Evolutionary conservation across 192 early-diverging fungal genomes (phyloP), one percentile per base, ranked within the genome.

Genomic region (Endogone sp.): DNA sequence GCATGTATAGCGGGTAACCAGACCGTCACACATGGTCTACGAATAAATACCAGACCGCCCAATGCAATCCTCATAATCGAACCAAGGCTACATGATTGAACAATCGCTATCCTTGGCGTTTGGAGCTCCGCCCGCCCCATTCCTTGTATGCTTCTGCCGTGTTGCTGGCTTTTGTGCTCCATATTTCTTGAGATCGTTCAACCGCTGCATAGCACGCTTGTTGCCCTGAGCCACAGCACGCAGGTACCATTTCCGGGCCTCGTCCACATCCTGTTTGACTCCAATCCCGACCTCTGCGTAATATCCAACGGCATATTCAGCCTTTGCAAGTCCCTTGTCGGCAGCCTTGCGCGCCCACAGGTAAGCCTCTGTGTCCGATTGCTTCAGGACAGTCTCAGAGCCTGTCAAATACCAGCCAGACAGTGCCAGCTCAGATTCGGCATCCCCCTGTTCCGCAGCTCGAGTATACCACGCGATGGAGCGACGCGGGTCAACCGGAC

Each of bases 361-460:
- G 72, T 96, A 99, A n/a, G 98, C 96, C 75, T 98, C 93, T 24
- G 85, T 86, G 76, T 98, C 97, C 67, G 85, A 93, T 79, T 95
- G 95, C 65, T 84, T 84, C 73, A 99, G 74, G 10, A 95, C 86
- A 13, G 89, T 90, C 65, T 99, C 95, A 4, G 93, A 89, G 4
- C 77, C 76, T 1, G 96, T 98, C 72, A 99, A 81, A 72, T 98
- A 99, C 98, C 98, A 99, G 3, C 96, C 98, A 1, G 96, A 95
- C 4, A 99, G 82, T 21, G 94, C 95, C 30, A 99, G 80, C 72
- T 95, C 95, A 3, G 94, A 91, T 27, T 98, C 95, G 3, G 89
- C 78, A 69, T 99, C 90, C 26, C 90, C 88, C 73, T 95, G 91
- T 71, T 96, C 92, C 4, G 96, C 98, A 0, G 96, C 94, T 8